These are phyloP conservation scores for Coelastrella sp. DNA, from an alignment of 139 green algal genomes.

Conservation along the genomic window DNA sequence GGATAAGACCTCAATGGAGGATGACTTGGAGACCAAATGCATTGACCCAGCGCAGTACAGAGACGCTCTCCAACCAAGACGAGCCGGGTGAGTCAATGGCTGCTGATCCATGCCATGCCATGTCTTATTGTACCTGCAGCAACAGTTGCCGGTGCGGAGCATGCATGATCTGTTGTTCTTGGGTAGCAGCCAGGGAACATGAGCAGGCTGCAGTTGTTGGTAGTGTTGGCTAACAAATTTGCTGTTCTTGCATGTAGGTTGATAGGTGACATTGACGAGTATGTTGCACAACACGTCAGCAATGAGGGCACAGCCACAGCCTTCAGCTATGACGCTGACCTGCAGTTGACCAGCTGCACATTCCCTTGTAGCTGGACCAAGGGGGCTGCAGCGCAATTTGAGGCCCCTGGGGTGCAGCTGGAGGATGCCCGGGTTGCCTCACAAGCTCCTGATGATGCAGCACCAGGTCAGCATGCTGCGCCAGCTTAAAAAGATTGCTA, in stretches of 20 bases:
- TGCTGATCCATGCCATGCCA: no score
- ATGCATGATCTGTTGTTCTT: not conserved
- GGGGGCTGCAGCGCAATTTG: not conserved
- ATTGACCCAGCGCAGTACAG: conserved; percentile 8
- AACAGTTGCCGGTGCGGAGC: no score
- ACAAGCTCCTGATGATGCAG: not conserved
- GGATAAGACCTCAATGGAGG: not conserved
- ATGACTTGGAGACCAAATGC: conserved; percentile 1
- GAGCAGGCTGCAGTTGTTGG: not conserved
- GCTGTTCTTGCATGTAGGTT: not conserved
- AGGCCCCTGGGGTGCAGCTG: not conserved
- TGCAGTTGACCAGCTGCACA: not conserved
- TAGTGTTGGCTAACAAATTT: not conserved
- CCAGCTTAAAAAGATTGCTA: no score
- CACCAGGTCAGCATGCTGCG: not conserved
- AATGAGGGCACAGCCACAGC: conserved; percentile 12
- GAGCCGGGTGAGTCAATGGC: conserved; percentile 2
- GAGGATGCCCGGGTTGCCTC: not conserved
- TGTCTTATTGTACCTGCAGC: not conserved
- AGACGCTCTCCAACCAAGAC: not conserved
- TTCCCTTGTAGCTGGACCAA: conserved; percentile 25
- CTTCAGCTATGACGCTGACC: conserved; percentile 26
- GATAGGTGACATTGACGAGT: conserved; percentile 18
- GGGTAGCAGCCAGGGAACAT: not conserved
- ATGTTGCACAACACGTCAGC: not conserved